Conservation (phyloP, 2,329 filamentous ascomycete species). For the Chrysosporium keratinophilum region DNA sequence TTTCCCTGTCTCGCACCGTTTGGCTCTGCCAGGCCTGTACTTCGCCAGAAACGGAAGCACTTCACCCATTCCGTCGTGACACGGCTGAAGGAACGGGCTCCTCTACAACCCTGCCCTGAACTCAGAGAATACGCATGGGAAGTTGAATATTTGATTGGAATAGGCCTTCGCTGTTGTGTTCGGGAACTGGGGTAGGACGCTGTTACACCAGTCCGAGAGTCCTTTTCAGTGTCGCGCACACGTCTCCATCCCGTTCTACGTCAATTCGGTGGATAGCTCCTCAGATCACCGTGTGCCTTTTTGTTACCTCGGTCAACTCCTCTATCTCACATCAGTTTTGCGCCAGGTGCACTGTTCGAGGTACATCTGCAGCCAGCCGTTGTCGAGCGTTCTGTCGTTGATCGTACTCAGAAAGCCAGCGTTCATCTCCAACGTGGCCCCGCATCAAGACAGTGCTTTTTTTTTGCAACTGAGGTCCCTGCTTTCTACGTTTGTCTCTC, state of each 20-base stretch:
- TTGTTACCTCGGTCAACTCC: not conserved
- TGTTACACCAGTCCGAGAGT: constrained; percentile 6
- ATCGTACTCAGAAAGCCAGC: not conserved
- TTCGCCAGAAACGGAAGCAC: constrained; percentile 5
- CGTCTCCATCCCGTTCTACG: not conserved
- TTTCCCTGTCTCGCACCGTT: not conserved
- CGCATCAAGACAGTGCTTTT: not conserved
- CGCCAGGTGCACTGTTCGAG: not conserved
- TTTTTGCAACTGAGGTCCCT: not conserved
- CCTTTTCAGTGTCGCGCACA: constrained; percentile 1
- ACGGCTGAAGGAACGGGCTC: not conserved
- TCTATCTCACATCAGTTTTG: not conserved
- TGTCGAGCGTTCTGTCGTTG: not conserved
- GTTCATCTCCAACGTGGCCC: not conserved
- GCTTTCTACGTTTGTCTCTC: not conserved
- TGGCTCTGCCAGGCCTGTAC: not conserved
- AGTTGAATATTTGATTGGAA: not conserved
- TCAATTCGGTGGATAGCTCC: not conserved
- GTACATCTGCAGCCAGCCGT: constrained; percentile 4
- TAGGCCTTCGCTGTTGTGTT: not conserved
- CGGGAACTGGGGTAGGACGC: constrained; percentile 7
- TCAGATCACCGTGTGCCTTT: not conserved
- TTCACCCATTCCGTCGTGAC: not conserved
- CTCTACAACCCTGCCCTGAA: constrained; percentile 2
- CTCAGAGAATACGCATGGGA: not conserved